Conservation (phyloP, 179 eudicot species). For the Corrigiola litoralis region DNA sequence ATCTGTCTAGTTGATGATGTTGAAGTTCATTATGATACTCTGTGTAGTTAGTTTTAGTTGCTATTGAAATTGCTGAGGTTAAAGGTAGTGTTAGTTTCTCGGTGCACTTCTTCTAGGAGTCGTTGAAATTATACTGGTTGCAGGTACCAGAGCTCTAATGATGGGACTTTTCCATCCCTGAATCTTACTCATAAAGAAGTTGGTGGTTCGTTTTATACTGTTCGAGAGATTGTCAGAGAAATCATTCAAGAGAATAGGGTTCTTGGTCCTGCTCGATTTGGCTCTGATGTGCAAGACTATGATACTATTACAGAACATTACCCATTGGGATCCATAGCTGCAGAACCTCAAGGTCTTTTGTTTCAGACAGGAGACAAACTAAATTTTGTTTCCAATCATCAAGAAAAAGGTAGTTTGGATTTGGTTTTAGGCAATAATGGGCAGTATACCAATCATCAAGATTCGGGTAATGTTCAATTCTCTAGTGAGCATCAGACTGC, state of each 20-base stretch:
- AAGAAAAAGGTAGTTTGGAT: constrained; percentile 18
- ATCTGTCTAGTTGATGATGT: not conserved
- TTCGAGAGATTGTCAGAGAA: constrained; percentile 82
- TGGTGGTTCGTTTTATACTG: constrained; percentile 91
- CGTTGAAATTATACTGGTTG: constrained; percentile 1
- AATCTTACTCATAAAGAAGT: constrained; percentile 89
- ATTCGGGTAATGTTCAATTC: constrained; percentile 10
- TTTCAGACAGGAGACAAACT: constrained; percentile 24
- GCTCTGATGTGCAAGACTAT: constrained; percentile 29
- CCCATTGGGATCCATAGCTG: constrained; percentile 48
- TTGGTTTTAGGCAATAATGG: constrained; percentile 10
- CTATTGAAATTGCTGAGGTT: not conserved
- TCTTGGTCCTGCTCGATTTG: constrained; percentile 61
- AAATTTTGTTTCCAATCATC: constrained; percentile 11
- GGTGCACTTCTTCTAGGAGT: not conserved
- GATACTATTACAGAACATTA: constrained; percentile 26
- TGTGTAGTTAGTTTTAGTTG: not conserved
- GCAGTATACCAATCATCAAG: constrained; percentile 17
- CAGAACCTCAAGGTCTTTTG: constrained; percentile 32
- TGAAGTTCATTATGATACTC: not conserved
- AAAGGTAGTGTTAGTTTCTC: not conserved
- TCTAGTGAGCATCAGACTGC: constrained; percentile 19
- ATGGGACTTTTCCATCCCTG: constrained; percentile 81
- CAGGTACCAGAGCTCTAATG: constrained; percentile 73
- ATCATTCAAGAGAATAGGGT: constrained; percentile 88